Evolutionary conservation across 805 yeast genomes (phyloP), one percentile per base, ranked within the genome.

Genomic region (Vanderwaltozyma tropicalis): DNA sequence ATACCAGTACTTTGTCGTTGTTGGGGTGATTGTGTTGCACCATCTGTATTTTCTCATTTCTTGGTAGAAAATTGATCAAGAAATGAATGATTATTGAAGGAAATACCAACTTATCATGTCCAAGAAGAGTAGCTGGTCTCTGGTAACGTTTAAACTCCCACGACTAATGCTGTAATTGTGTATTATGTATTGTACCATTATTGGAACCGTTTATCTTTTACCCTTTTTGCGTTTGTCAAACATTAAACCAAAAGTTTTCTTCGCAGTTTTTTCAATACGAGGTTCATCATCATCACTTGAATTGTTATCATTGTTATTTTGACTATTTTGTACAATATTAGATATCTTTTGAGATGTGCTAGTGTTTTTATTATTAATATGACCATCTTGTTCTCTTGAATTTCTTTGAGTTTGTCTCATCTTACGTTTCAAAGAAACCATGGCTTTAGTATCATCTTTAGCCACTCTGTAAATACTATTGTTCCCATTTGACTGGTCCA

Each of bases 371-470:
- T n/a, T n/a, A n/a, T n/a, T n/a, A n/a, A n/a, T 10, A 27, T 5
- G 4, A 28, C 12, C 14, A 19, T 14, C 9, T 24, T 33, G 30
- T 42, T 26, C 5, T 39, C 39, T 30, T 42, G 41, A n/a, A 50
- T 28, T n/a, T 37, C 50, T 40, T 14, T 46, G 41, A 2, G 46
- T 45, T 20, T 49, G 46, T 29, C 57, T 48, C 50, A 60, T 52
- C 46, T 55, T 60, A 27, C 56, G 42, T 41, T 60, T 60, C 28
- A 60, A 45, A 1, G 63, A 59, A 11, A 53, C 43, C 57, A 59
- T 60, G 0, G 64, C 63, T 31, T 48, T 50, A 3, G 62, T 55
- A 38, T 60, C 64, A 36, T 52, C 55, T 32, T 56, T 54, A 4
- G 51, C 46, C 1, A 49, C 45, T 37, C 53, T 49, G 37, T 56